These are phyloP conservation scores for Leishmania amazonensis DNA, from an alignment of 208 protist genomes.

Conservation along the genomic window DNA sequence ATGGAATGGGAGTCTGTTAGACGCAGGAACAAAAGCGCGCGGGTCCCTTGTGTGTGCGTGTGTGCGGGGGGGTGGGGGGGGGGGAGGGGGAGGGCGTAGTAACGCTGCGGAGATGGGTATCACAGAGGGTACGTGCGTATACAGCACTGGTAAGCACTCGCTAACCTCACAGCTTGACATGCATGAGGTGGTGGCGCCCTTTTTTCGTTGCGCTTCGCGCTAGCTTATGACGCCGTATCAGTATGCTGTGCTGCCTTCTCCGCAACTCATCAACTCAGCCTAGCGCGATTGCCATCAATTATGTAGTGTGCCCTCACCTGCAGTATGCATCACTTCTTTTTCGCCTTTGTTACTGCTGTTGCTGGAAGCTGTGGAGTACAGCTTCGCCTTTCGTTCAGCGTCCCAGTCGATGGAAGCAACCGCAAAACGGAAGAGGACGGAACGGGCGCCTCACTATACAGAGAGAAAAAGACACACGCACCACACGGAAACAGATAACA, in stretches of 20 bases:
- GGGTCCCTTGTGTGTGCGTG: too few species aligned
- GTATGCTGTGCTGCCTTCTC: background rate
- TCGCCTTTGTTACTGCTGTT: background rate
- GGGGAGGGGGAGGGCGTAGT: background rate
- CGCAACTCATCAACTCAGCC: background rate
- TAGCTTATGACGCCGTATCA: background rate
- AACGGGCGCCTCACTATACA: background rate
- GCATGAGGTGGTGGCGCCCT: background rate
- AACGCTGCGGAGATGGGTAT: background rate
- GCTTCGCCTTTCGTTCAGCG: background rate
- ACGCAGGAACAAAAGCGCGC: background rate
- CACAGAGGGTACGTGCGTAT: background rate
- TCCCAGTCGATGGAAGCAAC: background rate
- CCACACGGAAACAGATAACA: background rate
- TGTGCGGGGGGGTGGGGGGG: too few species aligned
- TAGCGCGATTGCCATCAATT: background rate
- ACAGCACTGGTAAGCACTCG: background rate
- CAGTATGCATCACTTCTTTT: background rate
- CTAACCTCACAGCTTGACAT: background rate
- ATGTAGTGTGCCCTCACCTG: background rate
- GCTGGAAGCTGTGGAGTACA: background rate
- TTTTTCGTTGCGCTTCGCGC: background rate
- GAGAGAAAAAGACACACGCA: background rate
- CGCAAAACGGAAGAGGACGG: background rate
- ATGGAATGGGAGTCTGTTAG: background rate